Percentiles rank a stretch among this genome's conserved stretches.
phyloP scores from a whole-genome alignment of 176 grass and related monocot species.

The Triticum turgidum region DNA sequence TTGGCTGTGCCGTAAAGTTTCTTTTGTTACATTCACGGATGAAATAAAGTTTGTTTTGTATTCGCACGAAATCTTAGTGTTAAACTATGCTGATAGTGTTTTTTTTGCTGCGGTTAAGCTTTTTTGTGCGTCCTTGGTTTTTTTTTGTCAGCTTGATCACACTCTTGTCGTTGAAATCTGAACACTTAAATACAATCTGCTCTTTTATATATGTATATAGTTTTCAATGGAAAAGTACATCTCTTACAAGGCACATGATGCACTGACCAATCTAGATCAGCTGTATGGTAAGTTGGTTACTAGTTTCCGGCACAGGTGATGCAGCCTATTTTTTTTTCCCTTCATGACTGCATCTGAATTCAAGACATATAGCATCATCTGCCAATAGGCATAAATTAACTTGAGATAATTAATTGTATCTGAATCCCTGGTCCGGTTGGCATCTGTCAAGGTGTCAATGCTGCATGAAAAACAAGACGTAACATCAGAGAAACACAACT shows the following conservation, averaged over 20 bases:
- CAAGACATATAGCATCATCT: neutral
- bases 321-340: neutral
- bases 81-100: neutral
- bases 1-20: neutral
- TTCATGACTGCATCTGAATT: neutral
- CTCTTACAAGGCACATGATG: constrained; percentile 4
- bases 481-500: neutral
- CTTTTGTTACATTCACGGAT: neutral
- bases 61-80: neutral
- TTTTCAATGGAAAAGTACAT: neutral
- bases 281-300: constrained; percentile 13
- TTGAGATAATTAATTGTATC: neutral
- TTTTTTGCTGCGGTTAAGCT: neutral
- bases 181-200: neutral
- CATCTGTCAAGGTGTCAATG: neutral
- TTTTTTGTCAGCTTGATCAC: neutral
- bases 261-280: neutral
- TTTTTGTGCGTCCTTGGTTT: neutral
- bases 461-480: constrained; percentile 4
- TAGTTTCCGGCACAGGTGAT: neutral
- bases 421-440: neutral
- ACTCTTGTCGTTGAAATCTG: neutral
- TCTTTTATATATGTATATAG: neutral
- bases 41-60: neutral
- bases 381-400: neutral